Conservation (phyloP, 2,329 filamentous ascomycete species). For the Calonectria montana region DNA sequence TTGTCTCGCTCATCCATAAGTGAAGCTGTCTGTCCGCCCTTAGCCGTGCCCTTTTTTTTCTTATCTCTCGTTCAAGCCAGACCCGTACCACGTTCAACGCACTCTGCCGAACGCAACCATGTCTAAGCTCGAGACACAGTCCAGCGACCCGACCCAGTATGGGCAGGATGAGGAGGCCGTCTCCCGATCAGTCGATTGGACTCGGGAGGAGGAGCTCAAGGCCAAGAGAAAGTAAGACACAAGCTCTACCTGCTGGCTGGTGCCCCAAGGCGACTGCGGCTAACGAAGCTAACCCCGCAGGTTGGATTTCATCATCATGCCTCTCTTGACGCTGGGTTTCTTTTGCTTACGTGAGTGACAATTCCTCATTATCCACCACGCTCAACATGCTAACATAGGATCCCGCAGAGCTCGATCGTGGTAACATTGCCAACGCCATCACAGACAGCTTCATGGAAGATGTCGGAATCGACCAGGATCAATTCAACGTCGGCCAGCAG, state of each 20-base stretch:
- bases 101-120: slow-evolving; percentile 21
- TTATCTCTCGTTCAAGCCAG: background rate
- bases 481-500: slow-evolving; percentile 64
- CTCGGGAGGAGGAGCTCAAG: slow-evolving; percentile 48
- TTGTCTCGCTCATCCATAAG: background rate
- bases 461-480: slow-evolving; percentile 60
- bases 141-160: slow-evolving; percentile 27
- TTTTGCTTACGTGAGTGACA: slow-evolving; percentile 53
- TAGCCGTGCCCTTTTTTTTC: background rate
- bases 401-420: slow-evolving; percentile 50
- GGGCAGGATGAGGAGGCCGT: slow-evolving; percentile 47
- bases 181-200: slow-evolving; percentile 47
- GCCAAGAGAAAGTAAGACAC: slow-evolving; percentile 52
- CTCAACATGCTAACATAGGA: background rate
- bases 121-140: slow-evolving; percentile 28
- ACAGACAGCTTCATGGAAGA: slow-evolving; percentile 62
- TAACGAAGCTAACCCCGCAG: slow-evolving; percentile 31
- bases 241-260: background rate
- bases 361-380: background rate
- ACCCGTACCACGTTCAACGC: background rate
- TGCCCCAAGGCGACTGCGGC: background rate
- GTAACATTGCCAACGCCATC: slow-evolving; percentile 60
- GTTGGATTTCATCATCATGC: slow-evolving; percentile 56
- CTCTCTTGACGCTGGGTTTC: slow-evolving; percentile 54
- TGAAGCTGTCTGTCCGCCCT: background rate